A percentile compares a stretch with the other conserved stretches of the same genome.
Evolutionary conservation across 805 yeast genomes (phyloP).

Genomic region (Diddensiella santjacobensis): DNA sequence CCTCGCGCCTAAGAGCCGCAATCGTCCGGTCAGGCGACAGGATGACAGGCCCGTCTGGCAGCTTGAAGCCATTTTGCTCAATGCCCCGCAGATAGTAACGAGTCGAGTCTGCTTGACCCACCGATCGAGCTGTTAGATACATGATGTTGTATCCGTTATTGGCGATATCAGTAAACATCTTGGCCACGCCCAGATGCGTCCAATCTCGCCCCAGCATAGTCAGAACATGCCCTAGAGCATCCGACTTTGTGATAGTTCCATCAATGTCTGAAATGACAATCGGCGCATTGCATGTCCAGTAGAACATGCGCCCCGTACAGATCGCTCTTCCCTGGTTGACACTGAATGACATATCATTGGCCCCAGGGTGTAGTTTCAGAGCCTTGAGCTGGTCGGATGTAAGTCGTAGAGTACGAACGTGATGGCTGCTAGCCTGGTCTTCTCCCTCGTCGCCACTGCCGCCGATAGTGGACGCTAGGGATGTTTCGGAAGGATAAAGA

Average conservation of each 20-base stretch:
- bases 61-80: conserved; percentile 63
- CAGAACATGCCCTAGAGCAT: conserved; percentile 93
- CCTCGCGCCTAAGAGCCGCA: conserved; percentile 90
- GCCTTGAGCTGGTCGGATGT: conserved; percentile 84
- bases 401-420: conserved; percentile 81
- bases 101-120: conserved; percentile 92
- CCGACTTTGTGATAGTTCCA: conserved; percentile 96
- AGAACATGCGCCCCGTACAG: conserved; percentile 65
- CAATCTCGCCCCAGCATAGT: conserved; percentile 94
- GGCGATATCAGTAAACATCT: conserved; percentile 79
- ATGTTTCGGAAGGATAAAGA: conserved; percentile 10
- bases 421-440: conserved; percentile 33
- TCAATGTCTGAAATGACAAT: conserved; percentile 96
- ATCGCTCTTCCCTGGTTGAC: conserved; percentile 81
- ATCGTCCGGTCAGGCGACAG: conserved; percentile 93
- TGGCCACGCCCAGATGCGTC: conserved; percentile 97
- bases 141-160: conserved; percentile 88
- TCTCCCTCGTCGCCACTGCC: conserved; percentile 18
- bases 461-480: conserved; percentile 13
- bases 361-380: conserved; percentile 71
- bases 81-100: conserved; percentile 76
- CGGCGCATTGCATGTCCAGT: conserved; percentile 83
- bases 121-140: conserved; percentile 92
- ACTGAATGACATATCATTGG: conserved; percentile 70
- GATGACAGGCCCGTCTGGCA: conserved; percentile 92